Evolutionary conservation across 2,329 filamentous ascomycete genomes (phyloP).

Genomic region (Blastomyces gilchristii): DNA sequence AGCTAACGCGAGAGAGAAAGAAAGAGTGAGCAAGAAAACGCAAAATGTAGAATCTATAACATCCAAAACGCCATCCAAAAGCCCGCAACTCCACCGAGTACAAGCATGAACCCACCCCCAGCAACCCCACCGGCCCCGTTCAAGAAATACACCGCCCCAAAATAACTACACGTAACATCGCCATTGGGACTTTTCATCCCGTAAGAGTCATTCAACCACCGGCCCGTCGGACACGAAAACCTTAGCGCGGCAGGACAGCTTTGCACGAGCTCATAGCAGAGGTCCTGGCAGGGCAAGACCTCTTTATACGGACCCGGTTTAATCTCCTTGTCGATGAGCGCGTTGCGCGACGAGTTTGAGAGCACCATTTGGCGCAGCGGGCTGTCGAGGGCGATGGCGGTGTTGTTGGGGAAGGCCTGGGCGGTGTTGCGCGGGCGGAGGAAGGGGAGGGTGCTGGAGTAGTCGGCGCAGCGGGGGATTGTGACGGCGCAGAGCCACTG

Average conservation of each 20-base stretch:
- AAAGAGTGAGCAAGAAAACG: background rate
- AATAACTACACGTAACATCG: constrained; percentile 50
- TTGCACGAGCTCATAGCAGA: constrained; percentile 78
- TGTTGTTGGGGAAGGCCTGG: constrained; percentile 60
- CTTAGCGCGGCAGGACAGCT: constrained; percentile 67
- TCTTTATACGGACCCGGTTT: constrained; percentile 88
- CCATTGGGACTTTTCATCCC: constrained; percentile 32
- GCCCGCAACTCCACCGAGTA: background rate
- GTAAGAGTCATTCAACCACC: constrained; percentile 43
- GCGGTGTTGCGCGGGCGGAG: constrained; percentile 63
- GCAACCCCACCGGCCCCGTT: constrained; percentile 25
- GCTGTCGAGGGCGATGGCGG: constrained; percentile 25
- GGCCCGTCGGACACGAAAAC: constrained; percentile 60
- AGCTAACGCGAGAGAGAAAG: background rate
- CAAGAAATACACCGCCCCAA: constrained; percentile 48
- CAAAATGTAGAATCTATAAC: background rate
- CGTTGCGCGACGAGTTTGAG: constrained; percentile 54
- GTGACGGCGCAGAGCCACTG: constrained; percentile 88
- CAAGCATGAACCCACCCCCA: constrained; percentile 1
- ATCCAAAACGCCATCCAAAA: constrained; percentile 14
- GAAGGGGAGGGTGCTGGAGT: constrained; percentile 46
- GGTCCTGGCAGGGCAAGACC: constrained; percentile 72
- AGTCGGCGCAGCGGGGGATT: constrained; percentile 88
- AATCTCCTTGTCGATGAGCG: constrained; percentile 60
- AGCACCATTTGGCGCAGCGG: constrained; percentile 29